Evolutionary conservation across 495 filamentous ascomycete genomes (phyloP), one percentile per base, ranked within the genome.

Genomic region (Penicillium silybi): DNA sequence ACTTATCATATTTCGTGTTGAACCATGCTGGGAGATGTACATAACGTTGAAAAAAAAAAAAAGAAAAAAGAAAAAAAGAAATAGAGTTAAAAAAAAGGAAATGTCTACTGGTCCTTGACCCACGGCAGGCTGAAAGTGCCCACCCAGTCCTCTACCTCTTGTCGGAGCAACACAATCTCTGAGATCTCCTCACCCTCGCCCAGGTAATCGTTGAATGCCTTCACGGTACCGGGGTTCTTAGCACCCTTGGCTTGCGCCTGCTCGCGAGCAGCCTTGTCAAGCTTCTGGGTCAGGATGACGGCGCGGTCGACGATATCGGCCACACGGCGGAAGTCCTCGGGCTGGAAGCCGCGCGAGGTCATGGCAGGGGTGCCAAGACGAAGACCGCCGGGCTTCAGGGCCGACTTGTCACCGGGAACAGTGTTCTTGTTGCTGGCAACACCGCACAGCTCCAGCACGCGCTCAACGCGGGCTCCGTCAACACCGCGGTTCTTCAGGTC

Each of bases 361-460:
- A 98, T 98, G 45, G 93, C 93, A 0, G 93, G 93, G 4, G 91
- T 91, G 22, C 93, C 93, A 67, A 98, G 86, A 55, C 93, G 84
- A 53, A 98, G 78, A 44, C 93, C 93, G 50, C 90, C 90, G 16
- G 93, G 93, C 62, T 89, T 89, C 56, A 98, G 78, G 2, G 93
- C 93, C 15, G 90, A 96, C 58, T 85, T 87, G 71, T 98, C 93
- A 13, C 95, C 93, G 4, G 95, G 93, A 0, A 97, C 95, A 11
- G 93, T 97, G 73, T 98, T 98, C 80, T 98, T 98, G 78, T 98
- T 98, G 65, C 88, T 87, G 17, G 95, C 93, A 26, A 98, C 91
- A 53, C 92, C 91, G 45, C 93, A 90, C 8, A 96, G 83, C 67
- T 98, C 93, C 6, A 98, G 78, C 5, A 98, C 86, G 27, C 92